These are phyloP conservation scores for Candida chauliodis DNA, from an alignment of 805 yeast species.

Conservation along the genomic window DNA sequence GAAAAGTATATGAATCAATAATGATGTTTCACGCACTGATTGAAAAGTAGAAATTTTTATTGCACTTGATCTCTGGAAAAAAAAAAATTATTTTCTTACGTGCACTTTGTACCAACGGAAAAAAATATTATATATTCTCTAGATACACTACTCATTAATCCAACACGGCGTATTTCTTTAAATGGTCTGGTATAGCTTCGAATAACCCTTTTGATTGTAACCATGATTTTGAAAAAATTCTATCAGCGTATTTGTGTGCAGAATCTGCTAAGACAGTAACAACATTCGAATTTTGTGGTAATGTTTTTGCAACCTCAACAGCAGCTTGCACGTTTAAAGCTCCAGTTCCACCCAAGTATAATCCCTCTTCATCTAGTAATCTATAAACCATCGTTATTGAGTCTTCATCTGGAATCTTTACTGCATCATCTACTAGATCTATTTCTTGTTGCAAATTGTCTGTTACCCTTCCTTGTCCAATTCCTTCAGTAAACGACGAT, in stretches of 20 bases:
- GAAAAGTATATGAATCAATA: too few species aligned
- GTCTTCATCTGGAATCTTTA: slow-evolving; percentile 72
- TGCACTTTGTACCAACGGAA: not conserved
- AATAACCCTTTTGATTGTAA: slow-evolving; percentile 64
- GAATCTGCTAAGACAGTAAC: slow-evolving; percentile 90
- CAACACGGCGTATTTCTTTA: slow-evolving; percentile 59
- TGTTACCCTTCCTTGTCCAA: slow-evolving; percentile 93
- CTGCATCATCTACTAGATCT: slow-evolving; percentile 73
- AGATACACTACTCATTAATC: slow-evolving; percentile 17
- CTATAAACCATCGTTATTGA: slow-evolving; percentile 82
- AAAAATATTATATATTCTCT: not conserved
- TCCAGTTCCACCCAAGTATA: slow-evolving; percentile 87
- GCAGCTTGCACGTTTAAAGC: slow-evolving; percentile 93
- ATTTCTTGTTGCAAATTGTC: slow-evolving; percentile 74
- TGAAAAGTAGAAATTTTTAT: not conserved
- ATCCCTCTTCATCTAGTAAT: slow-evolving; percentile 83
- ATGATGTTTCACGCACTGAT: not conserved
- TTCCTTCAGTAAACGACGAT: slow-evolving; percentile 90
- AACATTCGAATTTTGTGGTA: slow-evolving; percentile 77
- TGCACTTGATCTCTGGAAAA: not conserved
- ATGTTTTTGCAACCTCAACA: slow-evolving; percentile 61
- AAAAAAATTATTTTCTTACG: slow-evolving; percentile 1
- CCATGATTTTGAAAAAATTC: slow-evolving; percentile 78
- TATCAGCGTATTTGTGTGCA: slow-evolving; percentile 83
- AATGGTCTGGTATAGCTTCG: slow-evolving; percentile 63